Evolutionary conservation across 805 yeast genomes (phyloP), one percentile per base, ranked within the genome.

Genomic region (Ogataea henricii): DNA sequence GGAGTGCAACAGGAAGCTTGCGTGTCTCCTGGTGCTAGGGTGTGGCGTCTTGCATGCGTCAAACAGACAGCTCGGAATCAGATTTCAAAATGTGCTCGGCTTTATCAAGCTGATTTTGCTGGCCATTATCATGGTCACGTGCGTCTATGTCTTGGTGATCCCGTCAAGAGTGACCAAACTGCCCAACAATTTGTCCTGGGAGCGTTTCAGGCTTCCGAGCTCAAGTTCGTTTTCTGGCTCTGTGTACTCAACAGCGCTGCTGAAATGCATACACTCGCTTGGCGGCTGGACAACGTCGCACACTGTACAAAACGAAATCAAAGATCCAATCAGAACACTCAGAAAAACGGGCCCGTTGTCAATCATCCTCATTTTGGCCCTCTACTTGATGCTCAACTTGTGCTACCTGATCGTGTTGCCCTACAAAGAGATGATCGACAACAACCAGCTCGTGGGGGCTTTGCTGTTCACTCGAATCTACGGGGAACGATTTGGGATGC

Each of bases 201-300:
- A 54, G 7, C 38, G 44, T 9, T 51, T 59, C 40, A 32, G 35
- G 6, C 21, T 51, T 4, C 56, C 60, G 1, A 47, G 54, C 6
- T 60, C 68, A 8, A 25, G 36, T 1, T 26, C 46, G 1, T 56
- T 70, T 12, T 63, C 79, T 6, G 59, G 61, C 2, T 53, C 63
- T 1, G 20, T 68, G 4, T 74, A 75, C 56, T 71, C 79, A 1
- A 66, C 71, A 42, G 76, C 79, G 0, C 66, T 75, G 18, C 67
- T 76, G 29, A 74, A 74, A 55, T 75, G 77, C 2, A 65, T 71
- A 14, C 76, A 74, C 59, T 72, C 79, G 1, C 70, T 69, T 45
- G 67, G 72, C 2, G 81, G 81, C 3, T 76, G 81, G 81, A 73
- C 73, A 37, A 63, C 75, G 2, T 73, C 74, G 12, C 79, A 76